Base-by-base conservation (phyloP, 805 yeast species). In the Starmerella etchellsii region DNA sequence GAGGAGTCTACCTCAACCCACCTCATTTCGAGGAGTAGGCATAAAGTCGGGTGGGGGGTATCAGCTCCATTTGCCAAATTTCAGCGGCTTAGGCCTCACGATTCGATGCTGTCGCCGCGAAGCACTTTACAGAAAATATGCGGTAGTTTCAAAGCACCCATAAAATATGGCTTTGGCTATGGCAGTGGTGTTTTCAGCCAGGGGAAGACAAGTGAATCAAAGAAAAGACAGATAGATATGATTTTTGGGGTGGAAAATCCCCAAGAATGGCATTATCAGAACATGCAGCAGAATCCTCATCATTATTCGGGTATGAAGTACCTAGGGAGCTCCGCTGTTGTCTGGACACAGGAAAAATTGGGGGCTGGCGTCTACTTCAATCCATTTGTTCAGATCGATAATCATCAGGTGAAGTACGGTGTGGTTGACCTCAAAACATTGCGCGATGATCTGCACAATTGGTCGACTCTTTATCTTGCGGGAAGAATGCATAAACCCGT, bases 401-500 rank as follows among this genome's bases (percentile, higher is more conserved):
- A 75, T 9, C 60, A 66, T 28, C 57, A 71, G 38, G 73, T 88
- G 34, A 91, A 91, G 56, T 91, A 91, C 56, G 98, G 98, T 13
- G 78, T 85, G 11, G 78, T 85, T 1, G 75, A 83, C 4, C 66
- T 72, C 47, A 69, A 72, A 19, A 68, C 68, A 9, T 61, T 83
- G 18, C 60, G 76, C 29, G 65, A 65, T 28, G 98, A 91, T 61
- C 63, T 91, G 22, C 65, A 73, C n/a, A 73, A 78, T 41, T 91
- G 98, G 98, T 66, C 74, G 23, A 72, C 85, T 0, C 70, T 91
- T 52, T 91, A 91, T 54, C 55, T 91, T 16, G 93, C 95, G 2
- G 98, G 98, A 1, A 67, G 98, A 47, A 64, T 91, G 43, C 98
- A 91, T 53, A 91, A 91, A 54, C 98, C 98, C 0, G 94, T 88